Percentiles rank a stretch among this genome's conserved stretches.
These are phyloP conservation scores for Dactylellina sp. DNA, from an alignment of 2,329 filamentous ascomycete genomes.

Conservation along the genomic window DNA sequence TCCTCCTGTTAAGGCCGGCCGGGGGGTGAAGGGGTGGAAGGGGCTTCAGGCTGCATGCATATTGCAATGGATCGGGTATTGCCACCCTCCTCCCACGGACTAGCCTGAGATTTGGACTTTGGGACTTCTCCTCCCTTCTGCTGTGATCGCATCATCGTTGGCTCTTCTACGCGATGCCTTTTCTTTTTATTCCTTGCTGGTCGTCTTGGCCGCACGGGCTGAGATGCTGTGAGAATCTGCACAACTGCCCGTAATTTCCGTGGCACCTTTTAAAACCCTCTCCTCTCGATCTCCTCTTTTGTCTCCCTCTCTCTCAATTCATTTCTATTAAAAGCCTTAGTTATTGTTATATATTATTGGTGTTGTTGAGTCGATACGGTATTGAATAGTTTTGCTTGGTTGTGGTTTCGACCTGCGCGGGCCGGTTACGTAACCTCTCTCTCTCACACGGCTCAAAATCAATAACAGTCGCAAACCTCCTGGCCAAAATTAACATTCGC, in stretches of 20 bases:
- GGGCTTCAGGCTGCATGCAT: constrained; percentile 3
- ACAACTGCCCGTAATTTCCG: not conserved
- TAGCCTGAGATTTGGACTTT: too few relatives aligned
- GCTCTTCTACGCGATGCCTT: not conserved
- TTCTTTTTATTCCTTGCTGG: constrained; percentile 15
- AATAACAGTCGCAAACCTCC: constrained; percentile 9
- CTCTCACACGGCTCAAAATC: too few relatives aligned
- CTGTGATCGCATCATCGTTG: constrained; percentile 43
- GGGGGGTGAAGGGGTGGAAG: too few relatives aligned
- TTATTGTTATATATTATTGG: too few relatives aligned
- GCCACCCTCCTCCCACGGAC: not conserved
- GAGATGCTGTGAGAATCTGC: not conserved
- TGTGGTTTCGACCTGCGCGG: too few relatives aligned
- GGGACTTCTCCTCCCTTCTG: too few relatives aligned
- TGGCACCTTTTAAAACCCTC: not conserved
- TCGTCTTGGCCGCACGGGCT: constrained; percentile 6
- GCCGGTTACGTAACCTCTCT: constrained; percentile 52
- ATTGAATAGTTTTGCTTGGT: too few relatives aligned
- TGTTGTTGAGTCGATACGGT: too few relatives aligned
- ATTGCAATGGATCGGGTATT: constrained; percentile 4
- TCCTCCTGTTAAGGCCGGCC: too few relatives aligned
- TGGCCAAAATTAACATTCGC: too few relatives aligned
- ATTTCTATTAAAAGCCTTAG: not conserved
- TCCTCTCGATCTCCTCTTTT: not conserved
- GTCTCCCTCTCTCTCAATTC: not conserved